These are phyloP conservation scores for Ustilago shanxiensis DNA, from an alignment of 1,284 basidiomycete species.

Conservation along the genomic window DNA sequence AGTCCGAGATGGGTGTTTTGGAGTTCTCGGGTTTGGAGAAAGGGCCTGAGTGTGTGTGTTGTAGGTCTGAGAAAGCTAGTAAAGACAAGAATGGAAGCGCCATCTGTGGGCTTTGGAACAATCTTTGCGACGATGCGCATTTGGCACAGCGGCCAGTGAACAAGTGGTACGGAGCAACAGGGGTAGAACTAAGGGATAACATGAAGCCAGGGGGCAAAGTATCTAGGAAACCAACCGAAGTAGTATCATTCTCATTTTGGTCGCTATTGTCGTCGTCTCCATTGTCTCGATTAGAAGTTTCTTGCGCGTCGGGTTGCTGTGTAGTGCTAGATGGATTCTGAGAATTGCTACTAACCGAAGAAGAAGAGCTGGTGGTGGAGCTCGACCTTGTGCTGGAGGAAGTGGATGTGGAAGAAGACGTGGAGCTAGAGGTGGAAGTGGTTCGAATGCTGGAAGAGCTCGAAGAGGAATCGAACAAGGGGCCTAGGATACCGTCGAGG, in stretches of 20 bases:
- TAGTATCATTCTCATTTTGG: slow-evolving; percentile 2
- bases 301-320: slow-evolving; percentile 1
- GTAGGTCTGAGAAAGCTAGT: not conserved
- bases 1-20: not conserved
- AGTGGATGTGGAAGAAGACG: slow-evolving; percentile 24
- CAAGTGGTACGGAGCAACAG: slow-evolving; percentile 39
- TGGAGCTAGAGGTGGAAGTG: slow-evolving; percentile 12
- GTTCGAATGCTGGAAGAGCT: slow-evolving; percentile 16
- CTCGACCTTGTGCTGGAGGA: slow-evolving; percentile 31
- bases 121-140: slow-evolving; percentile 37
- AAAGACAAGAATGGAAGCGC: not conserved
- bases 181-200: slow-evolving; percentile 20
- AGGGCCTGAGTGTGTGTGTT: not conserved
- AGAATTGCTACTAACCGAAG: slow-evolving; percentile 40
- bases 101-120: not conserved
- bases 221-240: slow-evolving; percentile 33
- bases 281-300: slow-evolving; percentile 4
- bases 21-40: not conserved
- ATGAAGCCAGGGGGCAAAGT: slow-evolving; percentile 22
- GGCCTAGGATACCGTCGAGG: not conserved
- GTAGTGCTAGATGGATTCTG: slow-evolving; percentile 17
- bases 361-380: slow-evolving; percentile 23
- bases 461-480: not conserved
- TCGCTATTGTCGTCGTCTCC: slow-evolving; percentile 6
- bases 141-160: slow-evolving; percentile 2